Base-by-base conservation (phyloP, 176 grass and related monocot genomes). In the Pharus latifolius region DNA sequence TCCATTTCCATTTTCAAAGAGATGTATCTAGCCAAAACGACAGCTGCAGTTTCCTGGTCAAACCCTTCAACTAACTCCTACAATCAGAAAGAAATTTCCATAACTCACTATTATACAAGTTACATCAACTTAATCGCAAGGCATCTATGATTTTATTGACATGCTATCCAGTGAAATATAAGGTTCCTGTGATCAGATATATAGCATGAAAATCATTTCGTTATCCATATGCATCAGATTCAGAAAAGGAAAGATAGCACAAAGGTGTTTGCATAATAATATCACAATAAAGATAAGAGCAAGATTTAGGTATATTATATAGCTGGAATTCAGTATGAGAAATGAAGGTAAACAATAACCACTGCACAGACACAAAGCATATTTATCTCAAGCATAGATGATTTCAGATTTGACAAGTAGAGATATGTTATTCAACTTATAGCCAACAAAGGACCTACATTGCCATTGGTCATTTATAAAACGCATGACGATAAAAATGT, bases 1-100 rank as follows among this genome's bases (percentile, higher is more conserved):
- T 99, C 95, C 85, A 84, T 88, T 75, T 99, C 95, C 95, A 99
- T 99, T 90, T 99, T 99, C 82, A 99, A 86, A 14, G 95, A 99
- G 58, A 99, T 84, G 55, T 94, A 99, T 94, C 95, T 91, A 56
- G 87, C 87, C 79, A 99, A 86, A 25, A 94, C 82, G 41, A 99
- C 90, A 75, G 95, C 95, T 44, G 95, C 90, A 72, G 95, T 82
- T 76, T 99, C 95, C 77, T 99, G 95, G 75, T 99, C 95, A 76
- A 99, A 99, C 33, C 95, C 95, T 86, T 91, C 83, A 13, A 99
- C 87, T 76, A 99, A 67, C 86, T 94, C 90, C 94, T 98, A 69
- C 25, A 77, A 25, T 50, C 28, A 56, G n/a, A 28, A 83, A 60
- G 16, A 52, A 33, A 65, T 32, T 12, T n/a, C 30, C 9, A 56